These are phyloP conservation scores for Onygenales sp. DNA, from an alignment of 2,329 filamentous ascomycete genomes.

Conservation along the genomic window DNA sequence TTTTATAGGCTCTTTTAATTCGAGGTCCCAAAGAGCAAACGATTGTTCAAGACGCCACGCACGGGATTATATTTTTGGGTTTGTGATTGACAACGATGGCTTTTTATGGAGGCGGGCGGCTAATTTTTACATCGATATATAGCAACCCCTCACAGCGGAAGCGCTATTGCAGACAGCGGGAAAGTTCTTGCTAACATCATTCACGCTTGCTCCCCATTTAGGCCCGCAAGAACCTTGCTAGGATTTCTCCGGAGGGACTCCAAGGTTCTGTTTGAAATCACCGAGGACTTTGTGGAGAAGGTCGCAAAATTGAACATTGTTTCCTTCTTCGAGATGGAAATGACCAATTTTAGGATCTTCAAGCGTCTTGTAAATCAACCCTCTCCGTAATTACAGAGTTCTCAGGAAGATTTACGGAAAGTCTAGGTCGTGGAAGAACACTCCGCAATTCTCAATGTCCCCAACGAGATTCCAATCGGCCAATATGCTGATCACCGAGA, in stretches of 20 bases:
- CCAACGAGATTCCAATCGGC: neutral
- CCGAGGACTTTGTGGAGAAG: slow-evolving; percentile 3
- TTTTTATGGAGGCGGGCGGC: neutral
- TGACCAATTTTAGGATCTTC: neutral
- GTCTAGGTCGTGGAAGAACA: neutral
- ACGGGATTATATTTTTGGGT: slow-evolving; percentile 3
- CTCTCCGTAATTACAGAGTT: neutral
- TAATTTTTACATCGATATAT: neutral
- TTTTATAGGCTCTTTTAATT: neutral
- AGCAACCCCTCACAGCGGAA: neutral
- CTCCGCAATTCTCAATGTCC: neutral
- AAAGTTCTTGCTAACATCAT: neutral
- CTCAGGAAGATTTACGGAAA: neutral
- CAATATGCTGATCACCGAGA: slow-evolving; percentile 3
- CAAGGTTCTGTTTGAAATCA: slow-evolving; percentile 2
- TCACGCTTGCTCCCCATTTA: neutral
- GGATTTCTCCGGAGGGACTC: neutral
- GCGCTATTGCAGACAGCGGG: neutral
- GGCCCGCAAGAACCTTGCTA: neutral
- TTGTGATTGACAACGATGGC: neutral
- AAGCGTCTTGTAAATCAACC: neutral
- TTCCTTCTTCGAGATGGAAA: slow-evolving; percentile 1
- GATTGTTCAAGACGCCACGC: neutral
- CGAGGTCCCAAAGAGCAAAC: neutral
- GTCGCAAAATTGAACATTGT: neutral